phyloP scores from a whole-genome alignment of 805 yeast species.

The Kurtzmaniella cleridarum region DNA sequence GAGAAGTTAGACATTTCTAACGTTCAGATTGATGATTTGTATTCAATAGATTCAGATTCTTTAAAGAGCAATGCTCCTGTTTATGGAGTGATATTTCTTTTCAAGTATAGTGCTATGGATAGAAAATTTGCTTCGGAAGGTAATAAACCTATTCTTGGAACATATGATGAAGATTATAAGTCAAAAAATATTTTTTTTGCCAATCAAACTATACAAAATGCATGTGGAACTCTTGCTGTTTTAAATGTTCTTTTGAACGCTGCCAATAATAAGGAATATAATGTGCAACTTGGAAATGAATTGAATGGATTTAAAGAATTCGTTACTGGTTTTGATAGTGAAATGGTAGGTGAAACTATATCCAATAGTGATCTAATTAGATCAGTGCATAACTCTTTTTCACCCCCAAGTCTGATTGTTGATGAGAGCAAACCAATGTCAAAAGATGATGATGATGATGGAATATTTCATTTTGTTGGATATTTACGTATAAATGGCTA shows the following conservation, averaged over 20 bases:
- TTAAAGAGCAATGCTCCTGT: slow-evolving; percentile 35
- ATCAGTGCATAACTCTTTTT: slow-evolving; percentile 55
- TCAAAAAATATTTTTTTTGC: slow-evolving; percentile 50
- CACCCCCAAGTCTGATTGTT: slow-evolving; percentile 47
- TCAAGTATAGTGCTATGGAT: slow-evolving; percentile 49
- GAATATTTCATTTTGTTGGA: slow-evolving; percentile 57
- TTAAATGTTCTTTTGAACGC: slow-evolving; percentile 47
- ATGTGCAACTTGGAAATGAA: slow-evolving; percentile 44
- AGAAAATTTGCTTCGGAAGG: slow-evolving; percentile 21
- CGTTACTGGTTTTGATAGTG: slow-evolving; percentile 49
- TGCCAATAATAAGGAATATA: slow-evolving; percentile 14
- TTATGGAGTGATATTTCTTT: slow-evolving; percentile 57
- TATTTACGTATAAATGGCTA: slow-evolving; percentile 40
- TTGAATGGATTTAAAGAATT: slow-evolving; percentile 45
- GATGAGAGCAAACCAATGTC: slow-evolving; percentile 32
- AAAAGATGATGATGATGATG: slow-evolving; percentile 33
- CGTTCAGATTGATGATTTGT: slow-evolving; percentile 55
- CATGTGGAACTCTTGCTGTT: slow-evolving; percentile 73
- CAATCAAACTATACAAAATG: slow-evolving; percentile 58
- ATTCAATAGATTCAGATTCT: slow-evolving; percentile 43
- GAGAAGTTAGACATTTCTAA: slow-evolving; percentile 48
- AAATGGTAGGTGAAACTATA: slow-evolving; percentile 55
- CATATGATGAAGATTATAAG: slow-evolving; percentile 30
- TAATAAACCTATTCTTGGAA: slow-evolving; percentile 40
- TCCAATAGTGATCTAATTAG: slow-evolving; percentile 55